Conservation (phyloP, 148 eudicot genomes). For the Euryodendron excelsum region DNA sequence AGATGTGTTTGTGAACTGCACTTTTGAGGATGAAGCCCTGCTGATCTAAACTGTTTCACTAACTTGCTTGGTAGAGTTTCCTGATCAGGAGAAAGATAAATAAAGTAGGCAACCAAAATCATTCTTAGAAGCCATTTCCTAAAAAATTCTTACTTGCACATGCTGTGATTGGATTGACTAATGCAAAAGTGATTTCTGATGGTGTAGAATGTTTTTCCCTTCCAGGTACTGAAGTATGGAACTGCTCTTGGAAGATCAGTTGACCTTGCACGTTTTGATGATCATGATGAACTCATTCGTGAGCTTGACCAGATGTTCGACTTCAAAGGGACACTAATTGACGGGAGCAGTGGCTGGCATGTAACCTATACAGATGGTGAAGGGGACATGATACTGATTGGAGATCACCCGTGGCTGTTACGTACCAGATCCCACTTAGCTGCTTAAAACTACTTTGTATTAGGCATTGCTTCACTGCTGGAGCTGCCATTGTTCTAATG, state of each 20-base stretch:
- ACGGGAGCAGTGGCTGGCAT: constrained; percentile 12
- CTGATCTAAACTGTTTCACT: neutral
- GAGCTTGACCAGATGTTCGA: constrained; percentile 23
- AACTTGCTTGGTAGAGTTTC: neutral
- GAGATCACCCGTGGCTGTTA: constrained; percentile 19
- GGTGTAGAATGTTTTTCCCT: neutral
- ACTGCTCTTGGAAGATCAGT: constrained; percentile 26
- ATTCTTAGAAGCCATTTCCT: neutral
- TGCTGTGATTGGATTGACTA: neutral
- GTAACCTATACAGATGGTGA: constrained; percentile 15
- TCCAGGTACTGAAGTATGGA: constrained; percentile 26
- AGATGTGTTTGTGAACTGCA: neutral
- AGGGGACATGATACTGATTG: constrained; percentile 15
- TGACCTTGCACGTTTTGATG: constrained; percentile 10
- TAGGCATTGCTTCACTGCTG: neutral
- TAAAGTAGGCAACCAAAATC: neutral
- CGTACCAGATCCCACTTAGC: constrained; percentile 5
- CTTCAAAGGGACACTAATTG: constrained; percentile 9
- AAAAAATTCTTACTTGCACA: neutral
- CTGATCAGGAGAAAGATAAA: neutral
- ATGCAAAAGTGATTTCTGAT: neutral
- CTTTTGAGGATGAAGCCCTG: neutral
- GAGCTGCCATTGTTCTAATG: neutral
- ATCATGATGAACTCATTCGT: constrained; percentile 14
- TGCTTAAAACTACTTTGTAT: neutral